Evolutionary conservation across 768 basidiomycete species (phyloP).

Genomic region (Nidula microcarpa): DNA sequence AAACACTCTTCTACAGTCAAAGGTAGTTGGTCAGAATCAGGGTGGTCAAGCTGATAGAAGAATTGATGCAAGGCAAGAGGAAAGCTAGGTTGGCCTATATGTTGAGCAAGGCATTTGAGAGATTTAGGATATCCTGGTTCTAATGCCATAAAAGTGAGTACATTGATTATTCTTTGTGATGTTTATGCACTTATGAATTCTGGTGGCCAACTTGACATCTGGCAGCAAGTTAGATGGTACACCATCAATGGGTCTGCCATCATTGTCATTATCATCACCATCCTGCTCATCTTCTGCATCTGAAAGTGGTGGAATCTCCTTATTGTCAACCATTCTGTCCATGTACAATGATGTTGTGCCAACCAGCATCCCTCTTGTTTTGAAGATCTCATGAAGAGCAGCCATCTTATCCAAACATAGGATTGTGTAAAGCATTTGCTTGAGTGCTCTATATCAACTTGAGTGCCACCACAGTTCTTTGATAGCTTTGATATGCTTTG

Average conservation of each 20-base stretch:
- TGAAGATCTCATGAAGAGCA: constrained; percentile 13
- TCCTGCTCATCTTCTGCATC: constrained; percentile 2
- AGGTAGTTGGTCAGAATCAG: not conserved
- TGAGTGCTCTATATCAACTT: constrained; percentile 22
- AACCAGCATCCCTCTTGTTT: constrained; percentile 14
- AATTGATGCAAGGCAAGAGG: not conserved
- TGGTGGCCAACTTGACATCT: constrained; percentile 6
- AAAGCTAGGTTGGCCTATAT: constrained; percentile 9
- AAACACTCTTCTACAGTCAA: no score
- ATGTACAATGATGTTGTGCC: constrained; percentile 2
- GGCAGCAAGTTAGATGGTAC: no score
- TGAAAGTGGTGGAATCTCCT: not conserved
- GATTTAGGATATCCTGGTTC: constrained; percentile 9
- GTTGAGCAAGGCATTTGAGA: constrained; percentile 23
- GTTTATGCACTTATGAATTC: constrained; percentile 3
- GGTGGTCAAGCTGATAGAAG: not conserved
- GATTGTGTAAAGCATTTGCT: constrained; percentile 31
- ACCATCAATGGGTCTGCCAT: constrained; percentile 7
- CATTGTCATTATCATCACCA: constrained; percentile 7
- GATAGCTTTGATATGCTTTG: constrained; percentile 25
- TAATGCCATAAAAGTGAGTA: not conserved
- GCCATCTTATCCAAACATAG: constrained; percentile 23
- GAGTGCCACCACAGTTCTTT: constrained; percentile 30
- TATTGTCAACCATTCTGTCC: not conserved
- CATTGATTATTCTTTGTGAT: not conserved